These are phyloP conservation scores for Hibiscus mutabilis DNA, from an alignment of 345 rosid species.

Conservation along the genomic window DNA sequence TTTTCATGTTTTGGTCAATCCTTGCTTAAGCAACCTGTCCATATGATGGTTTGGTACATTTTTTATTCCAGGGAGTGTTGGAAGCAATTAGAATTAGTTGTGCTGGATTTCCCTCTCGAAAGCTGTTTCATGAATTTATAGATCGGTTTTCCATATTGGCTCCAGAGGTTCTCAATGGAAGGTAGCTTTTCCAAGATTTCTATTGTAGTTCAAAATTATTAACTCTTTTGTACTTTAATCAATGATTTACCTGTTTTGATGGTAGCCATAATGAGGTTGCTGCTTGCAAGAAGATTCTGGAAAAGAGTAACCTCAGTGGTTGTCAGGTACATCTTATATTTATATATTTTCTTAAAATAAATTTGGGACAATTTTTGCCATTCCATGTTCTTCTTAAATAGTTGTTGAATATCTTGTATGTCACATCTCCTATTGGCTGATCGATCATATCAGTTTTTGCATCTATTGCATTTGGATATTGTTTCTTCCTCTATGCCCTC, in stretches of 20 bases:
- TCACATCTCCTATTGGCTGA: not conserved
- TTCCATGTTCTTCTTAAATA: not conserved
- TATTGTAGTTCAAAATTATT: constrained; percentile 1
- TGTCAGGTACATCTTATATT: constrained; percentile 52
- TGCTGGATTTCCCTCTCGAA: constrained; percentile 96
- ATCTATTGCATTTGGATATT: constrained; percentile 1
- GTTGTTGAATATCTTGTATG: not conserved
- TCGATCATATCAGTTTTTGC: not conserved
- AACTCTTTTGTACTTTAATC: not conserved
- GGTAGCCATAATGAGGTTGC: constrained; percentile 57
- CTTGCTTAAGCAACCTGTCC: not conserved
- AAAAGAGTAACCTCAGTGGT: constrained; percentile 65
- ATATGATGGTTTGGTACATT: constrained; percentile 4
- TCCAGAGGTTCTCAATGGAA: constrained; percentile 44
- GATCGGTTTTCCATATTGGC: constrained; percentile 62
- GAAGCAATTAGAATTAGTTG: constrained; percentile 98
- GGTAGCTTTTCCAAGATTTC: constrained; percentile 37
- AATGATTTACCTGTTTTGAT: constrained; percentile 8
- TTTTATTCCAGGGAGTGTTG: constrained; percentile 73
- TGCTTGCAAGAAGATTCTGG: constrained; percentile 77
- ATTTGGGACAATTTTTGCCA: not conserved
- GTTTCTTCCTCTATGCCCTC: not conserved
- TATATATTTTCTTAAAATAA: not conserved
- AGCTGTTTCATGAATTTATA: constrained; percentile 61
- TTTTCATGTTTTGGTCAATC: constrained; percentile 23